phyloP scores from a whole-genome alignment of 306 rosid species.

The Chamaecrista fasciculata region DNA sequence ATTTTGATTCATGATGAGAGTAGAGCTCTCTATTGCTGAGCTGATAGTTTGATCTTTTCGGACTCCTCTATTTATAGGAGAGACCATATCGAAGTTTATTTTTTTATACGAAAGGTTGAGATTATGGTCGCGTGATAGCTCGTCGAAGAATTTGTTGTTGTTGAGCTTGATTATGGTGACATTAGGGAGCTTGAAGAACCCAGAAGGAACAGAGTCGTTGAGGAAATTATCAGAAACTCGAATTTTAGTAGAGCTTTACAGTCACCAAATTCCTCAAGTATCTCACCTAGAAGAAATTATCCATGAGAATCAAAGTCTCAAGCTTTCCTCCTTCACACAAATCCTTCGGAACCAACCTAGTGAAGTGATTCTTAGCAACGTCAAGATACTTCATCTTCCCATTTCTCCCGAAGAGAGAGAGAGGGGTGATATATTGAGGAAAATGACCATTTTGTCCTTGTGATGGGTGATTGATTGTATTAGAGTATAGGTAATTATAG shows the following conservation, averaged over 20 bases:
- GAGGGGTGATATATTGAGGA: no score
- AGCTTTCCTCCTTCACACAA: slow-evolving; percentile 61
- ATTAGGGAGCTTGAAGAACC: slow-evolving; percentile 56
- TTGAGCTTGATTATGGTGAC: slow-evolving; percentile 40
- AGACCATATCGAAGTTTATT: no score
- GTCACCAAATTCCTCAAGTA: slow-evolving; percentile 56
- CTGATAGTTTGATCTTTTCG: no score
- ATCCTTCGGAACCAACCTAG: slow-evolving; percentile 59
- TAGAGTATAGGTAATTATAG: no score
- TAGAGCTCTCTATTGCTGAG: no score
- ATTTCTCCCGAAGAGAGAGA: slow-evolving; percentile 64
- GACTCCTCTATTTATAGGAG: no score
- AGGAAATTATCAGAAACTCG: slow-evolving; percentile 54
- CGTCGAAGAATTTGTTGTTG: slow-evolving; percentile 52
- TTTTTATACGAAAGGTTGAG: no score
- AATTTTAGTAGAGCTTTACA: slow-evolving; percentile 58
- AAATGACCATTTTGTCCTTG: no score
- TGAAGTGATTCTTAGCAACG: slow-evolving; percentile 57
- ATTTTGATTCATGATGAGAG: no score
- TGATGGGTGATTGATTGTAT: no score
- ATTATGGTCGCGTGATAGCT: no score
- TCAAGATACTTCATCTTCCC: slow-evolving; percentile 54
- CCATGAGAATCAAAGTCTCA: slow-evolving; percentile 40
- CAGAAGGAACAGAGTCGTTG: slow-evolving; percentile 55
- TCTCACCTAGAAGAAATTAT: slow-evolving; percentile 66